These are phyloP conservation scores for Ulmus americana DNA, from an alignment of 331 rosid species.

Conservation along the genomic window DNA sequence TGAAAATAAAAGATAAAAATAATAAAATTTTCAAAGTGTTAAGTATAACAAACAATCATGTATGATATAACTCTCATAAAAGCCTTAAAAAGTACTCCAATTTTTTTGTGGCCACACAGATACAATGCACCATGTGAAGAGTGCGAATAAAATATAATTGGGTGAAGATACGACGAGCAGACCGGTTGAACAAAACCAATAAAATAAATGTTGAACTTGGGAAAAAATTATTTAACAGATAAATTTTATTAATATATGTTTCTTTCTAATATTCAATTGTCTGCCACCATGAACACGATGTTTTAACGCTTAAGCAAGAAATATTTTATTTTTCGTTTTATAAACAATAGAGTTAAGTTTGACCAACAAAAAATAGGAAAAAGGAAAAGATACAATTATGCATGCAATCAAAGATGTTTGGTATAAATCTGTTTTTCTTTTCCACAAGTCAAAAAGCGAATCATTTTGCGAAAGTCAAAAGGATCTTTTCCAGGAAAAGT, in stretches of 20 bases:
- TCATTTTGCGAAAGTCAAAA: constrained; percentile 19
- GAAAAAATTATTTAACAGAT: not conserved
- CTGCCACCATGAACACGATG: not conserved
- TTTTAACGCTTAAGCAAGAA: not conserved
- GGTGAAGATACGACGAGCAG: constrained; percentile 11
- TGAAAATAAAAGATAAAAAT: too few relatives aligned
- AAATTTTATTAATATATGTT: not conserved
- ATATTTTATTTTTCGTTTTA: not conserved
- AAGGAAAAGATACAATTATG: not conserved
- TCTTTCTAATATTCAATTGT: not conserved
- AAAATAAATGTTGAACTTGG: not conserved
- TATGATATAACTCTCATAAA: not conserved
- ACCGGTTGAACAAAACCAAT: not conserved
- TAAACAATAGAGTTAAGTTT: not conserved
- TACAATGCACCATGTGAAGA: constrained; percentile 11
- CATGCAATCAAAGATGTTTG: constrained; percentile 12
- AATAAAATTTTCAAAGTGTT: too few relatives aligned
- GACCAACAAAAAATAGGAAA: not conserved
- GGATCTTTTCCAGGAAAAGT: constrained; percentile 11
- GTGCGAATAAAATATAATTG: constrained; percentile 4
- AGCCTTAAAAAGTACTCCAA: not conserved
- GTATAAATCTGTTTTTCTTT: constrained; percentile 1
- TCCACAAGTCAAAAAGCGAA: constrained; percentile 15
- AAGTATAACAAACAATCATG: too few relatives aligned
- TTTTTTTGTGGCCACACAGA: not conserved